These are phyloP conservation scores for Phoma sp. DNA, from an alignment of 2,329 filamentous ascomycete species.

Conservation along the genomic window DNA sequence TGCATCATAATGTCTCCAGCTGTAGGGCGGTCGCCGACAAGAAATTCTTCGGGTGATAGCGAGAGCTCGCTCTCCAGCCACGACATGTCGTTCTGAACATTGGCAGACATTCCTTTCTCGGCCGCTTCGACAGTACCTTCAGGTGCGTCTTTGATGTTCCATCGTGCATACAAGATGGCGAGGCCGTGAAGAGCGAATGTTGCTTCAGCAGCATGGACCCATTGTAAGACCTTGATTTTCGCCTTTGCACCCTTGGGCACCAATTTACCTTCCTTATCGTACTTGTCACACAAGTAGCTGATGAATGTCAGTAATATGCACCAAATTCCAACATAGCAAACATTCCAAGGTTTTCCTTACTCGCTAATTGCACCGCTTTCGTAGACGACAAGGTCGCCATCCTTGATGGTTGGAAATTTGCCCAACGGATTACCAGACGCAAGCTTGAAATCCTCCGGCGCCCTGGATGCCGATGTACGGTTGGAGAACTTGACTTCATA, in stretches of 20 bases:
- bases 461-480: conserved; percentile 48
- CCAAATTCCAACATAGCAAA: neutral
- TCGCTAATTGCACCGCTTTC: conserved; percentile 59
- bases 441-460: conserved; percentile 54
- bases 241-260: conserved; percentile 45
- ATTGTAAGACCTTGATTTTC: conserved; percentile 51
- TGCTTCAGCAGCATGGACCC: conserved; percentile 57
- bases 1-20: conserved; percentile 58
- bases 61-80: conserved; percentile 55
- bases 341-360: conserved; percentile 38
- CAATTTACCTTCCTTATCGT: conserved; percentile 51
- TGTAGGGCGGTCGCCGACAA: conserved; percentile 53
- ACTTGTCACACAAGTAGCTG: conserved; percentile 57
- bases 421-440: conserved; percentile 52
- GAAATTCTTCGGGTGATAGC: conserved; percentile 48
- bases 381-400: conserved; percentile 50
- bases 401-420: conserved; percentile 55
- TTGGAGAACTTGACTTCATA: conserved; percentile 53
- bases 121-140: conserved; percentile 44
- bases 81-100: conserved; percentile 55
- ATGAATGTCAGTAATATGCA: neutral
- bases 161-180: conserved; percentile 55
- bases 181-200: conserved; percentile 56
- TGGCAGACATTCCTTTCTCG: conserved; percentile 50
- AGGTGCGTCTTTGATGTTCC: conserved; percentile 46